Conservation (phyloP, 2,329 filamentous ascomycete species). For the Fusarium sp. region DNA sequence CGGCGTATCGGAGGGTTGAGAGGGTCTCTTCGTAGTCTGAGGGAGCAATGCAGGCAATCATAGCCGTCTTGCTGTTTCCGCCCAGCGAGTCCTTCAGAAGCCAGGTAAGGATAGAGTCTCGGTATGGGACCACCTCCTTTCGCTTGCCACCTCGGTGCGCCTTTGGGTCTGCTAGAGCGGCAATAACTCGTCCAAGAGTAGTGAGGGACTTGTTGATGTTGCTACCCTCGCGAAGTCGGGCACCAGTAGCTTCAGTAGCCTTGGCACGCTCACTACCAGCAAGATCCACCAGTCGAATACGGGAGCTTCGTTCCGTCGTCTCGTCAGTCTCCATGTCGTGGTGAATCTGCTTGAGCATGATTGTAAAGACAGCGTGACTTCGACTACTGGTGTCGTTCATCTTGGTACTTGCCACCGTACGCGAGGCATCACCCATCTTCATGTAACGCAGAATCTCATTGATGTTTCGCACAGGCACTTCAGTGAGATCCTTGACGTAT, state of each 20-base stretch:
- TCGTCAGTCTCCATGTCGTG: conserved; percentile 98
- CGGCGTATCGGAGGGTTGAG: conserved; percentile 93
- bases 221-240: conserved; percentile 88
- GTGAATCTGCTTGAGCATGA: conserved; percentile 97
- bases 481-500: conserved; percentile 95
- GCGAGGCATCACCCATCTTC: conserved; percentile 85
- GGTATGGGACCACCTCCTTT: conserved; percentile 80
- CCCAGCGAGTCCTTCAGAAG: conserved; percentile 94
- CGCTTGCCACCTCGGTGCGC: conserved; percentile 63
- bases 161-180: conserved; percentile 79
- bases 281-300: conserved; percentile 93
- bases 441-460: conserved; percentile 89
- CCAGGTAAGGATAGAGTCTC: conserved; percentile 85
- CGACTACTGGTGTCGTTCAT: conserved; percentile 99
- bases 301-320: conserved; percentile 91
- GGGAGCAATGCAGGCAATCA: conserved; percentile 97
- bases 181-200: conserved; percentile 93
- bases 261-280: conserved; percentile 95
- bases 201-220: conserved; percentile 99
- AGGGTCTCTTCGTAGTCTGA: conserved; percentile 97
- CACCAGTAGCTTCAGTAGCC: conserved; percentile 91
- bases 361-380: conserved; percentile 96
- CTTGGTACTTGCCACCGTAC: conserved; percentile 92
- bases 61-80: conserved; percentile 97
- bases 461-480: conserved; percentile 88